A percentile compares a stretch with the other conserved stretches of the same genome.
Conservation (phyloP, 1,284 basidiomycete genomes). For the Termitomyces sp. region DNA sequence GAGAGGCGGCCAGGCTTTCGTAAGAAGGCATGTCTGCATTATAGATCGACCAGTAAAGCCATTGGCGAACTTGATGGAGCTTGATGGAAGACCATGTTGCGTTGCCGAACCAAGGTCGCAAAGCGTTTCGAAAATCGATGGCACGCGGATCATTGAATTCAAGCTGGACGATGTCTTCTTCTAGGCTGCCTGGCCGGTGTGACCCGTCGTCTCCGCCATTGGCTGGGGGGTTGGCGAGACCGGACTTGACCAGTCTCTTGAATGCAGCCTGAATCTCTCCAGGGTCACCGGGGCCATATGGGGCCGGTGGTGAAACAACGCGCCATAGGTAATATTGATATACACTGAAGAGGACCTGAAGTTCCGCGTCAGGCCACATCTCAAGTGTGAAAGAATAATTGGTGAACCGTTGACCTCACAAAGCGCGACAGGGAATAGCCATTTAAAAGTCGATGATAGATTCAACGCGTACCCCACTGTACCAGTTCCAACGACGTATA, state of each 20-base stretch:
- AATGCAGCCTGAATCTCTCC: conserved; percentile 53
- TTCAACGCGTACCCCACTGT: conserved; percentile 29
- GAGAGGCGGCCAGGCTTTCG: conserved; percentile 41
- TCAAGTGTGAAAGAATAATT: neutral
- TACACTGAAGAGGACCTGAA: conserved; percentile 73
- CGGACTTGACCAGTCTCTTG: conserved; percentile 50
- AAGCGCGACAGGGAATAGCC: conserved; percentile 44
- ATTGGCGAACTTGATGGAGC: conserved; percentile 61
- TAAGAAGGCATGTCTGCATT: conserved; percentile 53
- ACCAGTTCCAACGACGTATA: conserved; percentile 48
- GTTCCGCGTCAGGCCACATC: neutral
- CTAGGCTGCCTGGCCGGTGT: conserved; percentile 55
- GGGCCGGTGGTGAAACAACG: conserved; percentile 48
- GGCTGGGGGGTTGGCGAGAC: conserved; percentile 50
- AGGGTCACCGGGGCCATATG: conserved; percentile 41
- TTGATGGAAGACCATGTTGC: conserved; percentile 71
- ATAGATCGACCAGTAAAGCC: conserved; percentile 86
- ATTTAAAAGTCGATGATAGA: conserved; percentile 32
- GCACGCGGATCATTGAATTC: conserved; percentile 66
- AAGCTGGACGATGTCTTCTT: conserved; percentile 52
- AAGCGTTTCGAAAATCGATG: conserved; percentile 66
- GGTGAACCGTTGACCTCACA: conserved; percentile 46
- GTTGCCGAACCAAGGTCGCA: conserved; percentile 74
- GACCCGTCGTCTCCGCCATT: conserved; percentile 55
- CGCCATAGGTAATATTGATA: conserved; percentile 58